phyloP scores from a whole-genome alignment of 768 basidiomycete genomes.

The Coprinopsis sp. region DNA sequence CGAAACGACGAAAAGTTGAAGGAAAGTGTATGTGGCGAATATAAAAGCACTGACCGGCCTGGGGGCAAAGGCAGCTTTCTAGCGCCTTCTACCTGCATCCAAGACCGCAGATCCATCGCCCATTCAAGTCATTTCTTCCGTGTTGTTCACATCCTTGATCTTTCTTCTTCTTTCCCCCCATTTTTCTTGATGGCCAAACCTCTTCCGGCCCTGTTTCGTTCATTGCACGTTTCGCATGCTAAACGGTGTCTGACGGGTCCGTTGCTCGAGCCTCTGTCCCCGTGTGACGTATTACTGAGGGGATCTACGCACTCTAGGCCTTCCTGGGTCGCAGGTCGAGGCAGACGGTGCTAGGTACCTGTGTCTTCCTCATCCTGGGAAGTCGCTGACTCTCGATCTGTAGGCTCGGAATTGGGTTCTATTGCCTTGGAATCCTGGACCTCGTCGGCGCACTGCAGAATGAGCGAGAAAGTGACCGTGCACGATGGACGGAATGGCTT shows the following conservation, averaged over 20 bases:
- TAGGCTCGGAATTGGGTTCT: slow-evolving; percentile 85
- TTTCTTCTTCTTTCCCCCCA: too few species aligned
- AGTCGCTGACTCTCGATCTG: slow-evolving; percentile 6
- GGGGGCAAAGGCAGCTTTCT: too few species aligned
- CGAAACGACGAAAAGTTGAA: too few species aligned
- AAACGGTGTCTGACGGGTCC: slow-evolving; percentile 59
- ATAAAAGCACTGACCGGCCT: too few species aligned
- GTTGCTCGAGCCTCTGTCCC: slow-evolving; percentile 5
- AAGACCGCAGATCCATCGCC: too few species aligned
- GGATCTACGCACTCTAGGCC: slow-evolving; percentile 27
- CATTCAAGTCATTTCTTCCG: too few species aligned
- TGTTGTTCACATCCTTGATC: too few species aligned
- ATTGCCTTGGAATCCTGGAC: slow-evolving; percentile 83
- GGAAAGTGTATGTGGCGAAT: too few species aligned
- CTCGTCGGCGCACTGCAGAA: slow-evolving; percentile 52
- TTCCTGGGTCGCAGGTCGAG: slow-evolving; percentile 66
- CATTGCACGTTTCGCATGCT: slow-evolving; percentile 61
- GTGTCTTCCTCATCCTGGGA: too few species aligned
- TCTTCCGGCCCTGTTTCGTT: slow-evolving; percentile 34
- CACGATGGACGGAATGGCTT: slow-evolving; percentile 76
- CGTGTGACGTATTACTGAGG: background rate
- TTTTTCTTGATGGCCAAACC: slow-evolving; percentile 9
- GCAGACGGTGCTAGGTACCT: slow-evolving; percentile 78
- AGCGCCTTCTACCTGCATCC: too few species aligned
- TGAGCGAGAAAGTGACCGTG: slow-evolving; percentile 48